These are phyloP conservation scores for Saccharomycopsis fibuligera DNA, from an alignment of 805 yeast genomes.

Conservation along the genomic window DNA sequence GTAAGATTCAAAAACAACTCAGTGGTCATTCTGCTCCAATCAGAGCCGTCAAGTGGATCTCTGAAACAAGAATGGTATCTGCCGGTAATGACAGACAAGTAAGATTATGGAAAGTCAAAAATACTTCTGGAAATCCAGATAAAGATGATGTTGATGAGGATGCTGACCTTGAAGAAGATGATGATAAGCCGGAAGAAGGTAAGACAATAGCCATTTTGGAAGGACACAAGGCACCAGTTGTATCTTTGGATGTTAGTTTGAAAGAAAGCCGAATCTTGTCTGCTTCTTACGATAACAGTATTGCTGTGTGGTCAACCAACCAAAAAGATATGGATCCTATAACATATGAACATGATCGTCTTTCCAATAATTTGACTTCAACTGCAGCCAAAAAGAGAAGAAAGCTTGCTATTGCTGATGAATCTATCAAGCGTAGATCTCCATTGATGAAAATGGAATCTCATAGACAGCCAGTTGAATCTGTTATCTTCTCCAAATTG, in stretches of 20 bases:
- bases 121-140: constrained; percentile 23
- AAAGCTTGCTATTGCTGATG: constrained; percentile 69
- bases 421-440: constrained; percentile 71
- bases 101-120: constrained; percentile 76
- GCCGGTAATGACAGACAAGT: constrained; percentile 87
- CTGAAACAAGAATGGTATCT: constrained; percentile 68
- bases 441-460: constrained; percentile 67
- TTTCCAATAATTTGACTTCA: constrained; percentile 46
- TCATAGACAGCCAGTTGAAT: constrained; percentile 85
- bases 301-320: constrained; percentile 86
- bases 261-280: constrained; percentile 62
- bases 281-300: constrained; percentile 71
- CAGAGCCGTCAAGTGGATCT: constrained; percentile 73
- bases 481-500: constrained; percentile 60
- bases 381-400: constrained; percentile 86
- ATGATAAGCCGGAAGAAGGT: constrained; percentile 53
- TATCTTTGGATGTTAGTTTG: constrained; percentile 55
- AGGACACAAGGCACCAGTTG: constrained; percentile 89
- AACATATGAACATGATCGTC: constrained; percentile 35
- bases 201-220: constrained; percentile 78
- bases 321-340: constrained; percentile 75
- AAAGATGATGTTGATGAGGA: constrained; percentile 23
- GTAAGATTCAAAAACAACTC: constrained; percentile 71
- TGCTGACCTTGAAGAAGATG: constrained; percentile 41
- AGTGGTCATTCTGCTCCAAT: constrained; percentile 88